Evolutionary conservation across 148 eudicot species (phyloP).

Genomic region (Beta vulgaris): DNA sequence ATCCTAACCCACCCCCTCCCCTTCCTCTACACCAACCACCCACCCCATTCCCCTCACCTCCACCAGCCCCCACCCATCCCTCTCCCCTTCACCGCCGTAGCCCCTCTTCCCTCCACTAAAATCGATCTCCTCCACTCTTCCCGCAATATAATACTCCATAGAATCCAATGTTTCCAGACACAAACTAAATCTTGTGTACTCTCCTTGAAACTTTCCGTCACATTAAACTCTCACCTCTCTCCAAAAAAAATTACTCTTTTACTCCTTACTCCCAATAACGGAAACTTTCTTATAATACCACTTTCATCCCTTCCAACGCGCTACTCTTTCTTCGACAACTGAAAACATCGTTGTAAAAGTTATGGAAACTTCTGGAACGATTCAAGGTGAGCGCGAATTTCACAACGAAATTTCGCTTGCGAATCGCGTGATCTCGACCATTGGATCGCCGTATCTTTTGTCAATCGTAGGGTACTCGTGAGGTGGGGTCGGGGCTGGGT

Average conservation of each 20-base stretch:
- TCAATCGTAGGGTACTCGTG: conserved; percentile 58
- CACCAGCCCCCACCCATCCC: too few species aligned
- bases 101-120: too few species aligned
- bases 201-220: conserved; percentile 5
- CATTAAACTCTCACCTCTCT: neutral
- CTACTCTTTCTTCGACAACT: conserved; percentile 44
- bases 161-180: conserved; percentile 27
- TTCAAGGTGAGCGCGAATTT: conserved; percentile 88
- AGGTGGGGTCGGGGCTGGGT: too few species aligned
- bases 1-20: too few species aligned
- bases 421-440: conserved; percentile 36
- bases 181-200: neutral
- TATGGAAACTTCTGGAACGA: conserved; percentile 66
- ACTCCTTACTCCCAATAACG: neutral
- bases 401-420: conserved; percentile 72
- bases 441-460: conserved; percentile 37
- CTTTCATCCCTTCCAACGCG: conserved; percentile 51
- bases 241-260: too few species aligned
- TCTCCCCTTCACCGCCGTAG: too few species aligned
- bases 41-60: too few species aligned
- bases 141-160: neutral
- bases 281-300: neutral
- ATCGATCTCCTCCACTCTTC: neutral
- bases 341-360: conserved; percentile 67
- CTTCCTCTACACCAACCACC: too few species aligned